phyloP scores from a whole-genome alignment of 139 green algal genomes.

The Volvox reticuliferus region DNA sequence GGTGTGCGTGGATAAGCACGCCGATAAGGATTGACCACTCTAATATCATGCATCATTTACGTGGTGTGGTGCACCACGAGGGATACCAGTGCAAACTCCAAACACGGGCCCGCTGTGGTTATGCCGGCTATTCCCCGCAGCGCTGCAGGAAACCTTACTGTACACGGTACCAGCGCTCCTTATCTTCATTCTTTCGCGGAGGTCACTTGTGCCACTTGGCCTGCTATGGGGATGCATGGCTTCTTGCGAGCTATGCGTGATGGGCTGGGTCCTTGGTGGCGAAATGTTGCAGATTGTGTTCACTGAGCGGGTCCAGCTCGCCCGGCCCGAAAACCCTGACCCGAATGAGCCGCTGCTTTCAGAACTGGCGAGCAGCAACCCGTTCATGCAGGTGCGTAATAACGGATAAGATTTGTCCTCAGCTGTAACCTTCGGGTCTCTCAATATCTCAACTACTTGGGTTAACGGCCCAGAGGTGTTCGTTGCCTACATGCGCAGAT shows the following conservation, averaged over 20 bases:
- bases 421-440: too few relatives aligned
- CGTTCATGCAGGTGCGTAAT: slow-evolving; percentile 21
- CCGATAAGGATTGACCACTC: too few relatives aligned
- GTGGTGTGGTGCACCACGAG: too few relatives aligned
- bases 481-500: too few relatives aligned
- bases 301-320: slow-evolving; percentile 41
- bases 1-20: too few relatives aligned
- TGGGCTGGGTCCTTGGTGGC: slow-evolving; percentile 38
- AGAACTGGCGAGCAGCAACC: slow-evolving; percentile 5
- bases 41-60: too few relatives aligned
- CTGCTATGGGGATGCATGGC: slow-evolving; percentile 36
- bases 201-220: slow-evolving; percentile 22
- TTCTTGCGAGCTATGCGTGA: slow-evolving; percentile 16
- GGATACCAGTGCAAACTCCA: not conserved
- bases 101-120: not conserved
- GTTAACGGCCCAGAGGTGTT: too few relatives aligned
- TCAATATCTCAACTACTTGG: too few relatives aligned
- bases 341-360: slow-evolving; percentile 35
- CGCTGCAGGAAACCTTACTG: not conserved
- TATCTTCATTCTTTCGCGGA: not conserved
- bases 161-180: not conserved
- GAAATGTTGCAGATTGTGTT: slow-evolving; percentile 46
- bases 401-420: too few relatives aligned
- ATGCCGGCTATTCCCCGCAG: not conserved
- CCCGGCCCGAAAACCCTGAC: not conserved